phyloP scores from a whole-genome alignment of 257 asterid species.

The Solanum appendiculatum region DNA sequence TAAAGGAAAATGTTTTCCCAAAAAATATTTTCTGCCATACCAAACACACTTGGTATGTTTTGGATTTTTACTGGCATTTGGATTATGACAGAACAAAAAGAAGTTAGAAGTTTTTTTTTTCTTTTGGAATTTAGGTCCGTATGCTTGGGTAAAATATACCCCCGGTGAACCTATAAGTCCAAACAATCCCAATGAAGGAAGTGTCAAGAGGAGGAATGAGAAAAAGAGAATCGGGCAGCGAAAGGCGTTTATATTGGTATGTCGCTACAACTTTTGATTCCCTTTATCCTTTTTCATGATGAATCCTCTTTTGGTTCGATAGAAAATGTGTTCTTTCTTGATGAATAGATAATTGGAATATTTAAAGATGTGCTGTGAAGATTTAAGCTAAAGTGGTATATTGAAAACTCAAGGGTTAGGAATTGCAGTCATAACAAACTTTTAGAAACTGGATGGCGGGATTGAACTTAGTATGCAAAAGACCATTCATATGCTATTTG shows the following conservation, averaged over 20 bases:
- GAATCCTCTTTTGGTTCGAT: not conserved
- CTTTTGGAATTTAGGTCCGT: conserved; percentile 44
- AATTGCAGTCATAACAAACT: too few relatives aligned
- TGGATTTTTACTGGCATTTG: not conserved
- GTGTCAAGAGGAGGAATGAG: conserved; percentile 75
- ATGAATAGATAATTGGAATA: not conserved
- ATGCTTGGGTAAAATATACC: conserved; percentile 38
- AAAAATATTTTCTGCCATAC: not conserved
- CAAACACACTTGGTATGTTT: not conserved
- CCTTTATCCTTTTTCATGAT: not conserved
- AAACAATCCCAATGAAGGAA: conserved; percentile 79
- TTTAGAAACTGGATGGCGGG: not conserved
- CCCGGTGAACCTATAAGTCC: conserved; percentile 63
- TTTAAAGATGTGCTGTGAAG: not conserved
- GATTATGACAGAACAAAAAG: not conserved
- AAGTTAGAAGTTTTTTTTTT: not conserved
- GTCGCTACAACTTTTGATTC: not conserved
- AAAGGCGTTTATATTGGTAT: conserved; percentile 62
- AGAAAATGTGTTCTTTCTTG: not conserved
- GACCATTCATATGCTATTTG: not conserved
- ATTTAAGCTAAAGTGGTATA: too few relatives aligned
- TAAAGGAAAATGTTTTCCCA: not conserved
- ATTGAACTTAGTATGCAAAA: not conserved
- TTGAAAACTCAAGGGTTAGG: too few relatives aligned
- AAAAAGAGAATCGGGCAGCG: conserved; percentile 62